Percentiles rank a stretch among this genome's conserved stretches.
These are phyloP conservation scores for Acacia crassicarpa DNA, from an alignment of 306 rosid species.

Conservation along the genomic window DNA sequence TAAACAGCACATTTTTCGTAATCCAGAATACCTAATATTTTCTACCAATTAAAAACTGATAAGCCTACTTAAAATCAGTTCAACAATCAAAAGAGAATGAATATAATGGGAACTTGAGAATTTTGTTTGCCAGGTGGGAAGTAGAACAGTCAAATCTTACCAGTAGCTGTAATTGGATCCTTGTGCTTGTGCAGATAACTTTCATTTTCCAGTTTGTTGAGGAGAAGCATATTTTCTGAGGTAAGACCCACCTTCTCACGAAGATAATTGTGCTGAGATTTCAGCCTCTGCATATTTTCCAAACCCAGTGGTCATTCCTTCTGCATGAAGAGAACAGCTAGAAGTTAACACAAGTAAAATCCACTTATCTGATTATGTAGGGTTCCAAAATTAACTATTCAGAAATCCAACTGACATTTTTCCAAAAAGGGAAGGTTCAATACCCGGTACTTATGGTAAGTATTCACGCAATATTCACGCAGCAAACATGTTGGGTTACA, in stretches of 20 bases:
- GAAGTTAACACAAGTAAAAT: constrained; percentile 25
- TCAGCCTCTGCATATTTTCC: constrained; percentile 61
- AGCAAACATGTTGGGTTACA: not conserved
- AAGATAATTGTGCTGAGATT: constrained; percentile 69
- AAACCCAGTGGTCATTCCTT: constrained; percentile 31
- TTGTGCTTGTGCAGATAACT: constrained; percentile 34
- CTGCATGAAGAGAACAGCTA: constrained; percentile 23
- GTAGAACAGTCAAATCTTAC: constrained; percentile 38
- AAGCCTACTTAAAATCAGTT: not conserved
- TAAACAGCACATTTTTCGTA: not conserved
- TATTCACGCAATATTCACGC: not conserved
- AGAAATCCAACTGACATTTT: not conserved
- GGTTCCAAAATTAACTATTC: not conserved
- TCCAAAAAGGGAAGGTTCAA: not conserved
- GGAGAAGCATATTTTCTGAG: constrained; percentile 50
- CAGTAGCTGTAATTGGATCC: constrained; percentile 44
- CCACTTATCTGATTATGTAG: not conserved
- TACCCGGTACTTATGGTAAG: not conserved
- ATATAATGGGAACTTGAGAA: not conserved
- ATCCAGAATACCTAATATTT: not conserved
- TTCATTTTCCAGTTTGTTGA: constrained; percentile 38
- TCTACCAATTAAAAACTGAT: no score
- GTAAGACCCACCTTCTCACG: constrained; percentile 59
- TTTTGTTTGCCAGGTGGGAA: not conserved
- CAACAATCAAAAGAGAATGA: not conserved